These are phyloP conservation scores for Rhizoctonia solani DNA, from an alignment of 1,284 basidiomycete genomes.

Conservation along the genomic window DNA sequence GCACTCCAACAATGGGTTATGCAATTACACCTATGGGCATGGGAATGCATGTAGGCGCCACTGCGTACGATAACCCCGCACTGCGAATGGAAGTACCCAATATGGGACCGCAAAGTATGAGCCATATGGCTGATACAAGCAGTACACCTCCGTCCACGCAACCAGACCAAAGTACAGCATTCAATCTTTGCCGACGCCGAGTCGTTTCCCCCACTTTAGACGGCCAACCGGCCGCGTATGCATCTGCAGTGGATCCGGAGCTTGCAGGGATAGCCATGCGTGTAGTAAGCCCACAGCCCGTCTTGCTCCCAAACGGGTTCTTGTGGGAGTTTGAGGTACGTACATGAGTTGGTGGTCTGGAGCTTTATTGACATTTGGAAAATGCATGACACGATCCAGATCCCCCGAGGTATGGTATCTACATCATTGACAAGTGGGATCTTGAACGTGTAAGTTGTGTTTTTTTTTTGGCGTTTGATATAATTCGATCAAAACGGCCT, in stretches of 20 bases:
- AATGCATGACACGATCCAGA: constrained; percentile 11
- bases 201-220: constrained; percentile 20
- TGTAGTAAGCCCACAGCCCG: constrained; percentile 22
- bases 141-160: neutral
- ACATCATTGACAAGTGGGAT: constrained; percentile 24
- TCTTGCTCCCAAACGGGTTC: constrained; percentile 20
- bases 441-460: constrained; percentile 32
- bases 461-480: constrained; percentile 18
- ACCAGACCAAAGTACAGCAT: constrained; percentile 15
- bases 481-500: neutral
- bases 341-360: neutral
- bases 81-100: neutral
- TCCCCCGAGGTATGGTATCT: constrained; percentile 33
- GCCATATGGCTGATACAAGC: neutral
- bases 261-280: constrained; percentile 29
- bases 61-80: constrained; percentile 5
- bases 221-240: constrained; percentile 16
- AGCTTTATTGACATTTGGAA: constrained; percentile 9
- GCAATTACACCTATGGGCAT: neutral
- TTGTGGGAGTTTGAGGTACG: constrained; percentile 35
- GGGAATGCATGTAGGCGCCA: neutral
- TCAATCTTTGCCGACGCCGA: constrained; percentile 27
- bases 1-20: constrained; percentile 8
- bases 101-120: neutral
- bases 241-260: constrained; percentile 23